Conservation (phyloP, 2,329 filamentous ascomycete genomes). For the Pseudocercospora fijiensis region DNA sequence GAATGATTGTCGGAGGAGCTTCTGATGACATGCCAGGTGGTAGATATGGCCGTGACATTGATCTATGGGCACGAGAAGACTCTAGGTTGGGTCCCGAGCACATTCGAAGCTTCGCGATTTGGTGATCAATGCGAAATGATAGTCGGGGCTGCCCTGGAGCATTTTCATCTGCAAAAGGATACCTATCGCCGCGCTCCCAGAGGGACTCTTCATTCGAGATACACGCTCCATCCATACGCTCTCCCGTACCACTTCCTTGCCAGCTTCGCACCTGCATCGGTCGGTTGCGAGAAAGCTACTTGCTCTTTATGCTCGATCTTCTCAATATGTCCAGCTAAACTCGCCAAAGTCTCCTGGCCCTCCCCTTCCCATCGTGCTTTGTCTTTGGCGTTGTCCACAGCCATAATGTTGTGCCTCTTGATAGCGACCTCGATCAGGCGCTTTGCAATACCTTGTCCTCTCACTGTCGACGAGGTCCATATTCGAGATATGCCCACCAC, state of each 20-base stretch:
- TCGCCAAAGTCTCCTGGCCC: not conserved
- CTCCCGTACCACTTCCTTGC: constrained; percentile 59
- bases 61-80: no score
- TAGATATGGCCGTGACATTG: no score
- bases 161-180: no score
- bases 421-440: constrained; percentile 52
- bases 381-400: not conserved
- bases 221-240: constrained; percentile 60
- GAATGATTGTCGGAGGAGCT: no score
- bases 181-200: no score
- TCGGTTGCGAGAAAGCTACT: constrained; percentile 68
- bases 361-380: not conserved
- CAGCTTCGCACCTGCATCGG: constrained; percentile 58
- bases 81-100: no score
- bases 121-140: no score
- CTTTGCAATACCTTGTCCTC: constrained; percentile 58
- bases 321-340: constrained; percentile 45
- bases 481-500: constrained; percentile 64
- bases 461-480: constrained; percentile 60
- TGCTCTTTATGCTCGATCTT: constrained; percentile 54
- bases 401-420: constrained; percentile 22
- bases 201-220: constrained; percentile 56
- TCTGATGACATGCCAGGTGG: no score
- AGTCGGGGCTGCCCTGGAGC: no score
- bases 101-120: no score